Evolutionary conservation across 441 rosid species (phyloP).

Genomic region (Macaranga tanarius): DNA sequence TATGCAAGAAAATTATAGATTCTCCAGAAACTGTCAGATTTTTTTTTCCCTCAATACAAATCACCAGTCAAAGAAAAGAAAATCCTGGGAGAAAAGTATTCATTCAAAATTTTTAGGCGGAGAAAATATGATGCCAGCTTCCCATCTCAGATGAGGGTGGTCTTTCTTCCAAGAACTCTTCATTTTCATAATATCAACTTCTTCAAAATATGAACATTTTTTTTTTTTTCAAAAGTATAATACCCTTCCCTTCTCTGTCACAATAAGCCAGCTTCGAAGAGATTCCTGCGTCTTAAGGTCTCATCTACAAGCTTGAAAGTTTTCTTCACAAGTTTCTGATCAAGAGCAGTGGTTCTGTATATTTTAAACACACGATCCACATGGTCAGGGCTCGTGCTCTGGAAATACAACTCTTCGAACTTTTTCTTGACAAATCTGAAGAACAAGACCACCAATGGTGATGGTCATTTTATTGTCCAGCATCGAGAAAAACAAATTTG

Average conservation of each 20-base stretch:
- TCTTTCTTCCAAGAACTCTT: conserved; percentile 14
- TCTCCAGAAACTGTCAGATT: conserved; percentile 5
- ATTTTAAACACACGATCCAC: conserved; percentile 93
- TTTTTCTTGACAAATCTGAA: conserved; percentile 91
- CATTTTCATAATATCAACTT: conserved; percentile 24
- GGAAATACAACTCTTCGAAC: conserved; percentile 89
- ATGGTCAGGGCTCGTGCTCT: conserved; percentile 79
- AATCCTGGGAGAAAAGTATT: conserved; percentile 2
- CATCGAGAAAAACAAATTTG: not conserved
- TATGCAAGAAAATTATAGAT: conserved; percentile 8
- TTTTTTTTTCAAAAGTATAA: conserved; percentile 10
- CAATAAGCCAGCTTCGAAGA: conserved; percentile 89
- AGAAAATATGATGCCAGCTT: conserved; percentile 20
- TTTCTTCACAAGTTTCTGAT: conserved; percentile 96
- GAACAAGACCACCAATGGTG: conserved; percentile 5
- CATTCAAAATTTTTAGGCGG: conserved; percentile 22
- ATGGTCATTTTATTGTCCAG: not conserved
- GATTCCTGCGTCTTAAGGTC: conserved; percentile 87
- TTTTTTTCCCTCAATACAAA: conserved; percentile 12
- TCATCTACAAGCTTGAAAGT: conserved; percentile 98
- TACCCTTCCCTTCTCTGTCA: conserved; percentile 31
- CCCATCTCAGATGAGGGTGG: conserved; percentile 16
- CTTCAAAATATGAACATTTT: conserved; percentile 37
- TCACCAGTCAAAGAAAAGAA: conserved; percentile 22
- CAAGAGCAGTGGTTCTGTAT: conserved; percentile 90